Evolutionary conservation across 2,329 filamentous ascomycete species (phyloP).

Genomic region (Penicillium polonicum): DNA sequence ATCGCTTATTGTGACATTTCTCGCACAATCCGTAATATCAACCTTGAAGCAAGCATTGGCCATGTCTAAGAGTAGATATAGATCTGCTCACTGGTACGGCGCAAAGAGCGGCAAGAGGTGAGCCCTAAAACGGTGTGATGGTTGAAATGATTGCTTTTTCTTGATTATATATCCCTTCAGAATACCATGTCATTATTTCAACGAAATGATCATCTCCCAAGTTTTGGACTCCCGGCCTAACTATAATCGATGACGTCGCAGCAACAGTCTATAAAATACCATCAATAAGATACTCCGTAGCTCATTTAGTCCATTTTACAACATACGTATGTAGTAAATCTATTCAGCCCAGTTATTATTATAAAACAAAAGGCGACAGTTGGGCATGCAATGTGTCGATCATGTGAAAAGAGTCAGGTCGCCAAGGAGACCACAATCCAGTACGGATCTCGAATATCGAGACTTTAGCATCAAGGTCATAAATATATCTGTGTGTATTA

Average conservation of each 20-base stretch:
- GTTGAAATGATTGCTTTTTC: neutral
- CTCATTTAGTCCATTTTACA: neutral
- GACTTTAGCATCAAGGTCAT: neutral
- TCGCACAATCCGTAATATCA: neutral
- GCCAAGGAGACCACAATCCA: slow-evolving; percentile 22
- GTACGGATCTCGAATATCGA: neutral
- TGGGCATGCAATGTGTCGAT: slow-evolving; percentile 26
- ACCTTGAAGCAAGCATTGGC: neutral
- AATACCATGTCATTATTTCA: neutral
- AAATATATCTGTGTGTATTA: neutral
- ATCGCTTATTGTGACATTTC: neutral
- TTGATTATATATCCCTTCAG: neutral
- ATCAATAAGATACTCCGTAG: neutral
- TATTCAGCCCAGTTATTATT: neutral
- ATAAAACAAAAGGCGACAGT: slow-evolving; percentile 8
- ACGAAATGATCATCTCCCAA: neutral
- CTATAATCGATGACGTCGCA: neutral
- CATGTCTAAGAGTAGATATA: too few species aligned
- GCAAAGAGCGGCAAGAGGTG: neutral
- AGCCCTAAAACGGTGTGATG: neutral
- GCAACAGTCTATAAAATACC: neutral
- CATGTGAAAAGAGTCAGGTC: slow-evolving; percentile 10
- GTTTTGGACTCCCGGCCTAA: neutral
- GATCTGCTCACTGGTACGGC: too few species aligned
- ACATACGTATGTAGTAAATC: too few species aligned